phyloP scores from a whole-genome alignment of 345 rosid species.

The Bruguiera parviflora region DNA sequence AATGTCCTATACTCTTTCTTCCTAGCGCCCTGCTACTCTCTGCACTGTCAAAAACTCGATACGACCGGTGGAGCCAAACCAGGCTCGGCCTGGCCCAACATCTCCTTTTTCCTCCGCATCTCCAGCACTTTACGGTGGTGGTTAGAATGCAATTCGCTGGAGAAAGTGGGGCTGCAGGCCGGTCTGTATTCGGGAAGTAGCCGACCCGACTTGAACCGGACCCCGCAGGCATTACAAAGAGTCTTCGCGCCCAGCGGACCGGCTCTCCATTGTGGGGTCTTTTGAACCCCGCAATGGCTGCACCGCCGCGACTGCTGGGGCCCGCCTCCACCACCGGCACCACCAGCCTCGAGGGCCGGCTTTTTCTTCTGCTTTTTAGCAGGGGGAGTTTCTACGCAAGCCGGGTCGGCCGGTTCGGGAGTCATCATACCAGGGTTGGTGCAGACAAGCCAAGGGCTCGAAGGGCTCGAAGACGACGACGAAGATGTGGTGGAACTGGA shows the following conservation, averaged over 20 bases:
- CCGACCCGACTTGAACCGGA: conserved; percentile 86
- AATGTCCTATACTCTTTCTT: conserved; percentile 11
- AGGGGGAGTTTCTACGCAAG: conserved; percentile 20
- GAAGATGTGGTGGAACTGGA: conserved; percentile 45
- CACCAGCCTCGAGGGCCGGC: conserved; percentile 12
- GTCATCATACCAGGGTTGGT: conserved; percentile 14
- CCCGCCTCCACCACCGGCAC: background rate
- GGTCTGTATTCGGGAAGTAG: conserved; percentile 87
- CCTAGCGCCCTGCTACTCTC: background rate
- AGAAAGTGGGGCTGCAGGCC: conserved; percentile 88
- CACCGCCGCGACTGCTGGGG: conserved; percentile 51
- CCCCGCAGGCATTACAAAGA: conserved; percentile 91
- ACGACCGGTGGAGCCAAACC: conserved; percentile 33
- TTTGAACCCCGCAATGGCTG: conserved; percentile 88
- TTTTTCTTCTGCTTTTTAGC: conserved; percentile 39
- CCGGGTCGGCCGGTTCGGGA: conserved; percentile 22
- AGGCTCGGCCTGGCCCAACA: conserved; percentile 27
- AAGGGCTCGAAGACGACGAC: conserved; percentile 29
- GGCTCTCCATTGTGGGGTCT: conserved; percentile 94
- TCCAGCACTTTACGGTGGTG: conserved; percentile 87
- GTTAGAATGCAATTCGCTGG: conserved; percentile 73
- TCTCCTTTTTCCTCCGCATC: conserved; percentile 63
- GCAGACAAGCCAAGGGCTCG: conserved; percentile 29
- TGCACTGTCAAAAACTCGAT: conserved; percentile 49
- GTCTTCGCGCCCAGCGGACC: conserved; percentile 95